Evolutionary conservation across 306 rosid genomes (phyloP), one percentile per base, ranked within the genome.

Genomic region (Echinosophora koreensis): DNA sequence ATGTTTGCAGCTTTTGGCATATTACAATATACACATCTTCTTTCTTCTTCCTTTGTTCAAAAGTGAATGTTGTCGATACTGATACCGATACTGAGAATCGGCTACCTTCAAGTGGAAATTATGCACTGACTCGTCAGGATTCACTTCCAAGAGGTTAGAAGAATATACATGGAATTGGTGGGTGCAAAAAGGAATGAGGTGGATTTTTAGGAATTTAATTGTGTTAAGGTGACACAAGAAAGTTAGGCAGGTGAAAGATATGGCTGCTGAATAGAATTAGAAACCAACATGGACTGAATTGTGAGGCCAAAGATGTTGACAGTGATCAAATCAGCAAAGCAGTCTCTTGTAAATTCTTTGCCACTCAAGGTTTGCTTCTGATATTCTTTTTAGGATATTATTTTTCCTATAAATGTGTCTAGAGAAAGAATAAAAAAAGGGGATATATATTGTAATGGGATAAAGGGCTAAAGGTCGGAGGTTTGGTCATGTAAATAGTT

Each of bases 1-100:
- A 78, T 72, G 11, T 75, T 71, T 84, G 66, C 99, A 96, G 99
- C 91, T 79, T 91, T 63, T 96, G 99, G 99, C 99, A 96, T 80
- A 58, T 78, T 66, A 75, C 96, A 28, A 91, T 96, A 76, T 92
- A 96, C 71, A 88, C 89, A 35, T 89, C 99, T 51, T 96, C 99
- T 65, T 86, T 82, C 80, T 82, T 86, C 77, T 82, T 86, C 82
- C 86, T 86, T 38, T 86, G 84, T 63, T 82, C 98, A 41, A 95
- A 92, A 85, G 83, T 70, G 57, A 79, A 71, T 39, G 8, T 55
- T 52, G 80, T 69, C 15, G 80, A 70, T 9, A 49, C 47, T 27
- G 86, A 82, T 52, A 79, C 66, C 15, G 80, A 70, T 9, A 49
- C 47, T 27, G 86, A 82, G 72, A 38, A 58, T 71, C 84, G 34